Evolutionary conservation across 257 asterid species (phyloP).

Genomic region (Lycium ferocissimum): DNA sequence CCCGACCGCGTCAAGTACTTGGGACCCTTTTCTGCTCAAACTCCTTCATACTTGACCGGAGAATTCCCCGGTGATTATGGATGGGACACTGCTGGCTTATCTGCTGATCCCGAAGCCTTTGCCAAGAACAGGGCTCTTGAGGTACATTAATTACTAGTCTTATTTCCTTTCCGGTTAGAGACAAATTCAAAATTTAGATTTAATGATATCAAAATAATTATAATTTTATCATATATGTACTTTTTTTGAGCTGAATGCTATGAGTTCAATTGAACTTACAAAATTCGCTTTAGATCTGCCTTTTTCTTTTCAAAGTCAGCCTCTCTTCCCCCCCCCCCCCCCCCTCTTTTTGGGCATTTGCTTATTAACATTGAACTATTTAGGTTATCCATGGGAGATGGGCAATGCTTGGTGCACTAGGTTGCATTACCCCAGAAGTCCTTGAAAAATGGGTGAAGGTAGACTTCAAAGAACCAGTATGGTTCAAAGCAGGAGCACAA

Average conservation of each 20-base stretch:
- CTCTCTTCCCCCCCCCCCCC: too few species aligned
- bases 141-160: not conserved
- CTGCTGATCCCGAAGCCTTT: conserved; percentile 47
- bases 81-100: conserved; percentile 54
- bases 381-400: conserved; percentile 57
- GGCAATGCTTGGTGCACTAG: conserved; percentile 67
- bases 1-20: conserved; percentile 47
- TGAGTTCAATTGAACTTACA: too few species aligned
- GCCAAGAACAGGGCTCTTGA: conserved; percentile 51
- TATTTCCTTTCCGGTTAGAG: not conserved
- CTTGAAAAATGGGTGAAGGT: conserved; percentile 46
- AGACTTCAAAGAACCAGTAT: conserved; percentile 54
- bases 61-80: conserved; percentile 50
- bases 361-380: not conserved
- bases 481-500: conserved; percentile 63
- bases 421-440: conserved; percentile 58
- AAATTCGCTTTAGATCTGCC: too few species aligned
- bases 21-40: conserved; percentile 44
- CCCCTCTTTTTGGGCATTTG: not conserved
- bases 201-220: too few species aligned
- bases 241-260: too few species aligned
- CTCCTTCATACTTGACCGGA: conserved; percentile 45
- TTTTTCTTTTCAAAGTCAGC: too few species aligned
- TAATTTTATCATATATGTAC: too few species aligned
- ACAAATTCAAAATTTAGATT: not conserved